phyloP scores from a whole-genome alignment of 2,329 filamentous ascomycete genomes.

The Botrytis paeoniae region DNA sequence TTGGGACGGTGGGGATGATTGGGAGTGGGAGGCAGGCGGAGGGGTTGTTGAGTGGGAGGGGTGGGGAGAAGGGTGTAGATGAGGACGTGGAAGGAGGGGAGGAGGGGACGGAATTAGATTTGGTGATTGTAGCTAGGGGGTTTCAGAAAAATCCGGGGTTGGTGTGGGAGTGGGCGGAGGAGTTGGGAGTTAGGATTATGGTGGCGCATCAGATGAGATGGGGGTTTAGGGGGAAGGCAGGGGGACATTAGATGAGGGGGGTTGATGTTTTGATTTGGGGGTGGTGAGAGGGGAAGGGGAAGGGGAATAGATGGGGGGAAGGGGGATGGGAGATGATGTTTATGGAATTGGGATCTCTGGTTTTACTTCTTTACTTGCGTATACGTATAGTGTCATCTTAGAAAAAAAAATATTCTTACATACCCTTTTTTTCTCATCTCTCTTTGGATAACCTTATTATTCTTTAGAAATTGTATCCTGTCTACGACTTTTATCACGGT shows the following conservation, averaged over 20 bases:
- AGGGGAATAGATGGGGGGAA: too few relatives aligned
- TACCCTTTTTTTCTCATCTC: too few relatives aligned
- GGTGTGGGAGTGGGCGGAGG: conserved; percentile 55
- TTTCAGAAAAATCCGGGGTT: conserved; percentile 59
- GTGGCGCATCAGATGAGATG: conserved; percentile 54
- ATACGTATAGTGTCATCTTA: too few relatives aligned
- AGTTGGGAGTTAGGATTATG: conserved; percentile 47
- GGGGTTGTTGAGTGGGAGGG: conserved; percentile 46
- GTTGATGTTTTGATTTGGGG: not conserved
- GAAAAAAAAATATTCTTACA: too few relatives aligned
- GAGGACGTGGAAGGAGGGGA: conserved; percentile 39
- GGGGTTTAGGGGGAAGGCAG: conserved; percentile 48
- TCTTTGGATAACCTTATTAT: too few relatives aligned
- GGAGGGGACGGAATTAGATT: conserved; percentile 47
- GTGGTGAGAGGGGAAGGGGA: not conserved
- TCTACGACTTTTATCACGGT: too few relatives aligned
- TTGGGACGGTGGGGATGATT: conserved; percentile 51
- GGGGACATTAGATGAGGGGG: not conserved
- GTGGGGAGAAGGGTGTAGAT: conserved; percentile 17
- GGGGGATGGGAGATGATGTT: not conserved
- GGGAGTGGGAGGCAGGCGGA: conserved; percentile 46
- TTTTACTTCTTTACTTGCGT: not conserved
- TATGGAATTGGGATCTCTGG: not conserved
- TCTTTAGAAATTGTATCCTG: too few relatives aligned
- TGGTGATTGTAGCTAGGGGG: conserved; percentile 48